Evolutionary conservation across 768 basidiomycete species (phyloP).

Genomic region (Nevesoporus exiguus): DNA sequence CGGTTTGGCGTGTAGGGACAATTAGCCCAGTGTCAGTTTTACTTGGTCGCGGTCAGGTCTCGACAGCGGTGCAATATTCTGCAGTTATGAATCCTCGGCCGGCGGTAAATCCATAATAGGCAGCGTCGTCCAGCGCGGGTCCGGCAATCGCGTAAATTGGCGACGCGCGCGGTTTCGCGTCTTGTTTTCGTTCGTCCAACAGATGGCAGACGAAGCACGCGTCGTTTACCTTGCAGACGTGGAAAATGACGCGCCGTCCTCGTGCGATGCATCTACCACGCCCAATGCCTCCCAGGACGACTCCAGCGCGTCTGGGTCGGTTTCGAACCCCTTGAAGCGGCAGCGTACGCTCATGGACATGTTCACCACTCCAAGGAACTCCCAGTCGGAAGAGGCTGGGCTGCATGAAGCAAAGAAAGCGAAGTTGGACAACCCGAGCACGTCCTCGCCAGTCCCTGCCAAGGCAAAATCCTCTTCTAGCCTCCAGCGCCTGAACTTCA

Average conservation of each 20-base stretch:
- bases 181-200: constrained; percentile 8
- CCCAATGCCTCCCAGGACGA: constrained; percentile 25
- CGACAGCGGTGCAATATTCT: constrained; percentile 8
- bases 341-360: constrained; percentile 68
- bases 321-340: constrained; percentile 39
- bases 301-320: constrained; percentile 16
- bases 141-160: constrained; percentile 3
- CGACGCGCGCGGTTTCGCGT: constrained; percentile 11
- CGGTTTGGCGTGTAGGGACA: background rate
- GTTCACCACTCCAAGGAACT: constrained; percentile 41
- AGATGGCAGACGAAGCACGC: constrained; percentile 26
- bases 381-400: constrained; percentile 16
- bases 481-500: constrained; percentile 49
- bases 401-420: constrained; percentile 45
- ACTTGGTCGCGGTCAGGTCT: constrained; percentile 1
- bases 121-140: background rate
- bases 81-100: background rate
- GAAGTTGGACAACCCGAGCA: constrained; percentile 34
- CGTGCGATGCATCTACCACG: constrained; percentile 10
- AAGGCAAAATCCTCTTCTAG: constrained; percentile 13
- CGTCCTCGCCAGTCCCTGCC: constrained; percentile 16
- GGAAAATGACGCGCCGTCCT: constrained; percentile 22
- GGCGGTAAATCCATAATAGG: constrained; percentile 14
- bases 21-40: background rate
- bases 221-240: constrained; percentile 48